Percentiles rank a stretch among this genome's conserved stretches.
These are phyloP conservation scores for Oenanthe sinensis DNA, from an alignment of 129 eudicot species.

Conservation along the genomic window DNA sequence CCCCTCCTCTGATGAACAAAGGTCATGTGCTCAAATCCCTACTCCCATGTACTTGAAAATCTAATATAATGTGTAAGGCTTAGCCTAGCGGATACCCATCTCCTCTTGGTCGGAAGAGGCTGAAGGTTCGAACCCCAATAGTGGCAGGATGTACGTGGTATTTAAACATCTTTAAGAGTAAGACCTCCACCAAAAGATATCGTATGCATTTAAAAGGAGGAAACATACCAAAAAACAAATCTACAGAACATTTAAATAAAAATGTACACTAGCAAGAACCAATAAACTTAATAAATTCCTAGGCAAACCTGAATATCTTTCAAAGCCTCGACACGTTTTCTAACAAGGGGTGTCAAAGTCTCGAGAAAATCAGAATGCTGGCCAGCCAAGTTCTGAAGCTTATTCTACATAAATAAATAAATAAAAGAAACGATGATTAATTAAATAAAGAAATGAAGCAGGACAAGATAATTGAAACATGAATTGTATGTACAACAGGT, in stretches of 20 bases:
- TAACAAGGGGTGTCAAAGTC: constrained; percentile 44
- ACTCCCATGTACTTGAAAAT: too few species aligned
- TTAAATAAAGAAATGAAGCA: neutral
- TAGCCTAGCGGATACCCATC: too few species aligned
- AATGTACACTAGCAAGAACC: neutral
- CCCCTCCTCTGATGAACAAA: too few species aligned
- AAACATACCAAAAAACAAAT: neutral
- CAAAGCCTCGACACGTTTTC: constrained; percentile 68
- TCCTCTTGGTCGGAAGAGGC: too few species aligned
- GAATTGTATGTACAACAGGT: neutral
- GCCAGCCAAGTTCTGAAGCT: constrained; percentile 67
- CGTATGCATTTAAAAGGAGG: neutral
- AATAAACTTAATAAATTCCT: neutral
- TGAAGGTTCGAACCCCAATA: too few species aligned
- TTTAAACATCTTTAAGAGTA: too few species aligned
- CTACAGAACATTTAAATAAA: too few species aligned
- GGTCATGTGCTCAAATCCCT: too few species aligned
- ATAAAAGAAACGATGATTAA: neutral
- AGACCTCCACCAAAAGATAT: neutral
- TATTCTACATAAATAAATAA: constrained; percentile 25
- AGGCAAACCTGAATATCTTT: constrained; percentile 48
- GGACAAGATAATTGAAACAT: neutral
- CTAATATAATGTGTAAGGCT: too few species aligned
- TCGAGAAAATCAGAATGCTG: constrained; percentile 50
- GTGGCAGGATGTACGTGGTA: too few species aligned